A percentile compares a stretch with the other conserved stretches of the same genome.
Evolutionary conservation across 2,329 filamentous ascomycete species (phyloP).

Genomic region (Moelleriella libera): DNA sequence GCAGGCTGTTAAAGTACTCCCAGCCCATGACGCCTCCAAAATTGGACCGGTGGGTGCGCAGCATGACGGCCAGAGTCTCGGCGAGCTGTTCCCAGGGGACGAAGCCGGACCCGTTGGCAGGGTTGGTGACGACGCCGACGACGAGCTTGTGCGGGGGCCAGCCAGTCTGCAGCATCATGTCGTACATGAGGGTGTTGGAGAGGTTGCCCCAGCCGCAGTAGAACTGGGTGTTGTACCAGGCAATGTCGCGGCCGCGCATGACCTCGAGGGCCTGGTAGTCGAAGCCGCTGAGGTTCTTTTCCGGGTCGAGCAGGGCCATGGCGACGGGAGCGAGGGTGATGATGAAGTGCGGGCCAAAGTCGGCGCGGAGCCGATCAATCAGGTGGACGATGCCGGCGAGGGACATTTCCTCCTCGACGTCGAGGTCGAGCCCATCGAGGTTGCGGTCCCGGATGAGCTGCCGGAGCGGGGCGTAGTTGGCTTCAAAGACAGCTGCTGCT

Average conservation of each 20-base stretch:
- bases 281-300: conserved; percentile 63
- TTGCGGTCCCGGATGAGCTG: conserved; percentile 45
- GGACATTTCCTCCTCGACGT: conserved; percentile 66
- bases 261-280: conserved; percentile 63
- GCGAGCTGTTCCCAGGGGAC: conserved; percentile 33
- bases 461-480: conserved; percentile 56
- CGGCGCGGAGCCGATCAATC: conserved; percentile 51
- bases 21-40: conserved; percentile 90
- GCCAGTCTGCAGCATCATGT: conserved; percentile 41
- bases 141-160: conserved; percentile 65
- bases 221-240: conserved; percentile 86
- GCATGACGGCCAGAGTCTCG: conserved; percentile 25
- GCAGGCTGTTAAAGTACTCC: conserved; percentile 82
- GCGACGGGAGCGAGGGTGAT: conserved; percentile 76
- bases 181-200: conserved; percentile 30
- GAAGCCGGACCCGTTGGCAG: conserved; percentile 51
- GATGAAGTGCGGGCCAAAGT: conserved; percentile 58
- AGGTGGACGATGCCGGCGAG: conserved; percentile 51
- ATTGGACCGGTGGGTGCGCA: conserved; percentile 34
- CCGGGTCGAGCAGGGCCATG: conserved; percentile 45
- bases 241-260: conserved; percentile 49
- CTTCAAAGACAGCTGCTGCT: conserved; percentile 44
- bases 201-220: conserved; percentile 76
- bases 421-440: conserved; percentile 61
- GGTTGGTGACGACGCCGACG: conserved; percentile 67